phyloP scores from a whole-genome alignment of 2,329 filamentous ascomycete genomes.

The Beauveria rudraprayagi region DNA sequence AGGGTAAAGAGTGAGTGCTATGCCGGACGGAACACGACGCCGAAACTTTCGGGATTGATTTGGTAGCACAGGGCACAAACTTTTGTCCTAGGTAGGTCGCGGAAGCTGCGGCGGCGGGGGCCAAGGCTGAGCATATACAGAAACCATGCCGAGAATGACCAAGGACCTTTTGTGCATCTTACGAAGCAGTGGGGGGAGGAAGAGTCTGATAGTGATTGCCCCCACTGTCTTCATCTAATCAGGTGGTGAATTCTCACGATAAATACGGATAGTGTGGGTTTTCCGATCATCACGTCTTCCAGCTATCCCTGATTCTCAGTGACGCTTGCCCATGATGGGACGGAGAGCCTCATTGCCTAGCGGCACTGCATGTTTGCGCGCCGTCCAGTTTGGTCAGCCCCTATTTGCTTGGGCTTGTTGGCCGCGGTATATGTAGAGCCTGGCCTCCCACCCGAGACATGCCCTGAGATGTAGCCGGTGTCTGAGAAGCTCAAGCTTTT shows the following conservation, averaged over 20 bases:
- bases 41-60: neutral
- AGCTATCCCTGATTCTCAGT: neutral
- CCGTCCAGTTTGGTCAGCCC: neutral
- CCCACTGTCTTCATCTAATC: neutral
- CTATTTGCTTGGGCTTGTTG: neutral
- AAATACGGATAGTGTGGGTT: neutral
- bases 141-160: neutral
- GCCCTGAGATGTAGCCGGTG: neutral
- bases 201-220: neutral
- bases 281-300: neutral
- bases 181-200: neutral
- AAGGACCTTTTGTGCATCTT: neutral
- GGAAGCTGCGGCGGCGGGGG: neutral
- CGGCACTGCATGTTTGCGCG: too few species aligned
- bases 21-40: neutral
- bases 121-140: neutral
- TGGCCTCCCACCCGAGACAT: neutral
- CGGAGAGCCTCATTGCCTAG: neutral
- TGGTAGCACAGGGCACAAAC: neutral
- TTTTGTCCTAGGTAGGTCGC: neutral
- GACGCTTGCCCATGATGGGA: neutral
- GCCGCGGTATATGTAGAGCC: neutral
- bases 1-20: neutral
- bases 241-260: neutral
- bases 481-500: neutral